Percentiles rank a stretch among this genome's conserved stretches.
Evolutionary conservation across 2,329 filamentous ascomycete species (phyloP).

Genomic region (Drechslerella coelobrocha): DNA sequence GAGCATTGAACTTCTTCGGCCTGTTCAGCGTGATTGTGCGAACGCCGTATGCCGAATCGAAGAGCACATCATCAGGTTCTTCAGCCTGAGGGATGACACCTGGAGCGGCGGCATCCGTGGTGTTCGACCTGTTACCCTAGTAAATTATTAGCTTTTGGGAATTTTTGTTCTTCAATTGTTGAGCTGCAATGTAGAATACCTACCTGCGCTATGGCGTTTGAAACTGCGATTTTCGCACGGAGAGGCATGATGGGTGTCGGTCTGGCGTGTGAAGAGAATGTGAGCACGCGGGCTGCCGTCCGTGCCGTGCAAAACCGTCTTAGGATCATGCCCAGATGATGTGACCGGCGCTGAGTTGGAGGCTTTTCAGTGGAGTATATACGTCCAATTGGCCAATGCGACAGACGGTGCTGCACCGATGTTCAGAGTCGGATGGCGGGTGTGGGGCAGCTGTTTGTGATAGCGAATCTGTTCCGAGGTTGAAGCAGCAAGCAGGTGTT

Average conservation of each 20-base stretch:
- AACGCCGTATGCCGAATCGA: constrained; percentile 85
- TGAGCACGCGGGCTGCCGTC: constrained; percentile 38
- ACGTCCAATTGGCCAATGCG: constrained; percentile 15
- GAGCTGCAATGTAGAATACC: not conserved
- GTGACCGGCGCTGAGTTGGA: constrained; percentile 23
- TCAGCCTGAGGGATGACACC: not conserved
- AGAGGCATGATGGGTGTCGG: constrained; percentile 31
- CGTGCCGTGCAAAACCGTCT: constrained; percentile 45
- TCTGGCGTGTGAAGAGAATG: constrained; percentile 27
- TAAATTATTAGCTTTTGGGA: constrained; percentile 56
- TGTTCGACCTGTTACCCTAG: constrained; percentile 52
- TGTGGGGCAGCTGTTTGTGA: constrained; percentile 16
- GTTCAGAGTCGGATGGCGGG: constrained; percentile 7
- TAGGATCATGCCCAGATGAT: constrained; percentile 43
- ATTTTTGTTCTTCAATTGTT: constrained; percentile 32
- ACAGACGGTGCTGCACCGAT: not conserved
- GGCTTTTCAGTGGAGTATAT: not conserved
- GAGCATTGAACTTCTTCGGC: constrained; percentile 86
- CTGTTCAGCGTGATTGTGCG: constrained; percentile 94
- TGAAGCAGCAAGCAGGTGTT: constrained; percentile 21
- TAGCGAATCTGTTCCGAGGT: constrained; percentile 30
- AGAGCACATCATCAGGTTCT: constrained; percentile 87
- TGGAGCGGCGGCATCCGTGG: constrained; percentile 57
- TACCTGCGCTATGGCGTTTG: constrained; percentile 31
- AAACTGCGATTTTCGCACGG: constrained; percentile 26